These are phyloP conservation scores for Colletotrichum musae DNA, from an alignment of 2,329 filamentous ascomycete species.

Conservation along the genomic window DNA sequence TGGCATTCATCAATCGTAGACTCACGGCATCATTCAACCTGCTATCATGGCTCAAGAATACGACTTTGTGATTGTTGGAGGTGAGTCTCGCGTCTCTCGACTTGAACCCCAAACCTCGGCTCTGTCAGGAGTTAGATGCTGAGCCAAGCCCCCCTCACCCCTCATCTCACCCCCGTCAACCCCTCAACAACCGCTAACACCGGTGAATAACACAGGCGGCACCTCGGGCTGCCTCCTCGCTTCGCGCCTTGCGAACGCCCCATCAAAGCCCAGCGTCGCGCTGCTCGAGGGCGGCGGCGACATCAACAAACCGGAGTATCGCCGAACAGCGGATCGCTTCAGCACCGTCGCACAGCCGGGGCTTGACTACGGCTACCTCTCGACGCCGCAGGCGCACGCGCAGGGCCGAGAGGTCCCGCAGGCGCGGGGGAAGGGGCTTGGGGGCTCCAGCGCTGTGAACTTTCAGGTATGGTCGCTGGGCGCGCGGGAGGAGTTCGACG, in stretches of 20 bases:
- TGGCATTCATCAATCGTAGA: no score
- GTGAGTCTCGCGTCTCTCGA: no score
- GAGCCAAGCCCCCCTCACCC: not conserved
- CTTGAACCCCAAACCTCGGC: no score
- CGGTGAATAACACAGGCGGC: conserved; percentile 60
- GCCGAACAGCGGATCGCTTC: conserved; percentile 67
- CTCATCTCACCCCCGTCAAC: not conserved
- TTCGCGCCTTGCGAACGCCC: conserved; percentile 62
- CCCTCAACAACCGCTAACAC: not conserved
- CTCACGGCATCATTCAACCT: no score
- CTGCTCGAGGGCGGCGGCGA: conserved; percentile 72
- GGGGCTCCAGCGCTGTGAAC: conserved; percentile 68
- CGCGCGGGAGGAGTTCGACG: conserved; percentile 72
- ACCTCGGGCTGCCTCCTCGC: conserved; percentile 72
- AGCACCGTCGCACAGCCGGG: conserved; percentile 62
- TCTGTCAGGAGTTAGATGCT: no score
- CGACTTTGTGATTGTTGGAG: conserved; percentile 51
- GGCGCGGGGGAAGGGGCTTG: conserved; percentile 65
- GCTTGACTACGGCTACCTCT: conserved; percentile 69
- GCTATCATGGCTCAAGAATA: conserved; percentile 37
- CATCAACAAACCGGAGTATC: conserved; percentile 62
- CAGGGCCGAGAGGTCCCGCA: conserved; percentile 62
- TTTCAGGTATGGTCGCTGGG: conserved; percentile 70
- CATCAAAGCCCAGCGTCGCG: conserved; percentile 66
- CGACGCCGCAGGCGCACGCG: conserved; percentile 60